Evolutionary conservation across 2,329 filamentous ascomycete genomes (phyloP).

Genomic region (Paecilomyces formosus): DNA sequence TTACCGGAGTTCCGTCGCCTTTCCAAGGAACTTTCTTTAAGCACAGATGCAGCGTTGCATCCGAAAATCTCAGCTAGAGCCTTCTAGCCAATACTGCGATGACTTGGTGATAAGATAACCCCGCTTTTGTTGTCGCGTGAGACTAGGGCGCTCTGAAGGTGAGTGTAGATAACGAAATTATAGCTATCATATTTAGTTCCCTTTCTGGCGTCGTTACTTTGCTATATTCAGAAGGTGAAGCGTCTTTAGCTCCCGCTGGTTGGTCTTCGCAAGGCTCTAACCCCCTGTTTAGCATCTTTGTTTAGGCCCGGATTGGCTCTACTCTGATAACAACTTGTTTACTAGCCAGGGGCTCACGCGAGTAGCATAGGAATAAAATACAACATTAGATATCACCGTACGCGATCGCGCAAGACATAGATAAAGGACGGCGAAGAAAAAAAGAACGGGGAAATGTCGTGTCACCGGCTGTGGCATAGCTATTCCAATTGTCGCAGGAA

Average conservation of each 20-base stretch:
- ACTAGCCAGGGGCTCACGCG: neutral
- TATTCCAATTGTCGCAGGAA: neutral
- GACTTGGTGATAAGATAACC: neutral
- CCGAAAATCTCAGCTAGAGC: neutral
- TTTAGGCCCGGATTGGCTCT: neutral
- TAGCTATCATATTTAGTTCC: neutral
- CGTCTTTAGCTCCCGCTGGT: neutral
- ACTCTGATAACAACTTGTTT: neutral
- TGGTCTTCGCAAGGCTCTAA: neutral
- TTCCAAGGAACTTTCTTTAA: neutral
- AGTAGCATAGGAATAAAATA: neutral
- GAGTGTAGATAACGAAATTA: neutral
- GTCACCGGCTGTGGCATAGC: neutral
- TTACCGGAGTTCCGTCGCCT: neutral
- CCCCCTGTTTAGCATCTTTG: neutral
- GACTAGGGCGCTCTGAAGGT: neutral
- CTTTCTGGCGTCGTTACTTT: neutral
- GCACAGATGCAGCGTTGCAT: neutral
- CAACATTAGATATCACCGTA: neutral
- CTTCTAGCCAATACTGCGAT: neutral
- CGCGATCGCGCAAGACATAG: neutral
- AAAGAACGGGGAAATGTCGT: neutral
- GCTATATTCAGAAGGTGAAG: neutral
- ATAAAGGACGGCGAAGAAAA: neutral
- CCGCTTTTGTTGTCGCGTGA: neutral